Conservation (phyloP, 1,284 basidiomycete genomes). For the Tranzscheliella williamsii region DNA sequence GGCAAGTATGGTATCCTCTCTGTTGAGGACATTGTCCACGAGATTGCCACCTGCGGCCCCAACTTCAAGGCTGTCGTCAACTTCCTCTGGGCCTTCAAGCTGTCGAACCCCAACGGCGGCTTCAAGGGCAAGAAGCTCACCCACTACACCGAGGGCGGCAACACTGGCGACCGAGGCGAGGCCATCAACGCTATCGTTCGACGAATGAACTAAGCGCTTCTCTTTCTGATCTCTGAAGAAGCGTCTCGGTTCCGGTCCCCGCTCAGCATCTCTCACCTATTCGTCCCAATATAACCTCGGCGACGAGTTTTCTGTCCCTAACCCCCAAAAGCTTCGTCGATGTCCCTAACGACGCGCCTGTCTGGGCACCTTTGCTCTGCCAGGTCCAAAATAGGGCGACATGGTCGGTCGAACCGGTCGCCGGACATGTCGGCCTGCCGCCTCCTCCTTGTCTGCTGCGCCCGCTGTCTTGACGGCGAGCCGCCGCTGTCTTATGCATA, state of each 20-base stretch:
- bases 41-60: conserved; percentile 91
- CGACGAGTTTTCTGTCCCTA: too few species aligned
- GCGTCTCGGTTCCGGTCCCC: too few species aligned
- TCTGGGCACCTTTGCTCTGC: too few species aligned
- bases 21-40: conserved; percentile 96
- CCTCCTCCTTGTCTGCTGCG: not conserved
- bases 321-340: too few species aligned
- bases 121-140: conserved; percentile 97
- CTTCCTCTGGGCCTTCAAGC: conserved; percentile 99
- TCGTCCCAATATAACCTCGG: too few species aligned
- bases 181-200: conserved; percentile 97
- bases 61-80: conserved; percentile 91
- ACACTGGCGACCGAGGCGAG: conserved; percentile 85
- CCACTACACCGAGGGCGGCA: conserved; percentile 69
- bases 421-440: too few species aligned
- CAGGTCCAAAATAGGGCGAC: too few species aligned
- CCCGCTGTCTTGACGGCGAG: not conserved
- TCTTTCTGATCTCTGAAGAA: too few species aligned
- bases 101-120: conserved; percentile 97
- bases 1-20: conserved; percentile 96
- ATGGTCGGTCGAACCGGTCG: too few species aligned
- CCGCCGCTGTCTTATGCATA: conserved; percentile 2
- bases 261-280: too few species aligned
- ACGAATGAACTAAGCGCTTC: conserved; percentile 70
- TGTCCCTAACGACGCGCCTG: too few species aligned